Evolutionary conservation across 257 asterid genomes (phyloP).

Genomic region (Rauvolfia tetraphylla): DNA sequence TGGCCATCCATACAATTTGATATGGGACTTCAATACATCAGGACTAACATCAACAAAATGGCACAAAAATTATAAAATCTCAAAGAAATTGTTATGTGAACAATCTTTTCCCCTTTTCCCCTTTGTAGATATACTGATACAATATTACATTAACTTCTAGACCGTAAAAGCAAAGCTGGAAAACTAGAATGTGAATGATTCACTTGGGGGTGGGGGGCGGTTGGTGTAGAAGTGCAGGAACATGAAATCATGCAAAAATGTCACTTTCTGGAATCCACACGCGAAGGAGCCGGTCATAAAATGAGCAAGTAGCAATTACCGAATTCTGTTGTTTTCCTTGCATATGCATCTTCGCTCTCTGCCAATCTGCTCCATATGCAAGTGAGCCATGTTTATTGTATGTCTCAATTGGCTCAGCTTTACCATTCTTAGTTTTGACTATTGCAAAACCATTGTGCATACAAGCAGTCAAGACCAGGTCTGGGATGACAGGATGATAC

Average conservation of each 20-base stretch:
- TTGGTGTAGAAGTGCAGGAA: too few relatives aligned
- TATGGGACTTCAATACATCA: too few relatives aligned
- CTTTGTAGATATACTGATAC: background rate
- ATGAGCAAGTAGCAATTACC: slow-evolving; percentile 81
- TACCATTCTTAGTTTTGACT: slow-evolving; percentile 38
- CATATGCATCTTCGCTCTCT: slow-evolving; percentile 37
- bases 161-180: background rate
- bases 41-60: too few relatives aligned
- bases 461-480: slow-evolving; percentile 71
- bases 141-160: background rate
- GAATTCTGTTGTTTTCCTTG: slow-evolving; percentile 34
- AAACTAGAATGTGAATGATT: background rate
- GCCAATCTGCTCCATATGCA: slow-evolving; percentile 99
- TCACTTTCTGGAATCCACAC: slow-evolving; percentile 55
- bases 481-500: slow-evolving; percentile 61
- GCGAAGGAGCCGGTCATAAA: slow-evolving; percentile 76
- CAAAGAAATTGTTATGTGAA: too few relatives aligned
- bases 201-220: too few relatives aligned
- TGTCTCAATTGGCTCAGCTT: slow-evolving; percentile 46
- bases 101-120: too few relatives aligned
- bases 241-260: slow-evolving; percentile 19
- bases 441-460: slow-evolving; percentile 91
- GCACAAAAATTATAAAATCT: too few relatives aligned
- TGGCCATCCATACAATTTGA: background rate
- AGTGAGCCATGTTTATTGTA: slow-evolving; percentile 67